phyloP scores from a whole-genome alignment of 2,329 filamentous ascomycete species.

The Aspergillus oerlinghausenensis region DNA sequence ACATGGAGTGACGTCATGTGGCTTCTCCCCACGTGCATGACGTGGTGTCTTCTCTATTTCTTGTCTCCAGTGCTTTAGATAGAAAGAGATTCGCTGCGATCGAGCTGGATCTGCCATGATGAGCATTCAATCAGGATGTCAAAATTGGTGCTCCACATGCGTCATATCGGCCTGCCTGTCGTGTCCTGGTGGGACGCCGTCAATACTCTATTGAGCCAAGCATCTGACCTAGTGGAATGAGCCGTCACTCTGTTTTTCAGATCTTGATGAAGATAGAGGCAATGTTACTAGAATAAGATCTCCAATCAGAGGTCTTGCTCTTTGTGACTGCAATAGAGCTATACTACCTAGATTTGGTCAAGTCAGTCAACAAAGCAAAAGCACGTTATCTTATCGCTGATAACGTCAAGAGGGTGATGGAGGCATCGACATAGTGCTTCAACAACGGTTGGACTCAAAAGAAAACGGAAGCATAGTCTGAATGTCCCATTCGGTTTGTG shows the following conservation, averaged over 20 bases:
- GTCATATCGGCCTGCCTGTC: background rate
- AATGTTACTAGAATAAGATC: too few species aligned
- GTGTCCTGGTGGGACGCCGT: background rate
- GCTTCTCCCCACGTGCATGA: conserved; percentile 4
- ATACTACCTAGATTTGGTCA: too few species aligned
- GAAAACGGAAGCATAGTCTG: too few species aligned
- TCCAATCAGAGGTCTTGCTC: too few species aligned
- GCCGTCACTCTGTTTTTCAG: background rate
- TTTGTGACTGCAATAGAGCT: too few species aligned
- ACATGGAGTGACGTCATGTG: conserved; percentile 5
- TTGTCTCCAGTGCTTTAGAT: background rate
- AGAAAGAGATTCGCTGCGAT: background rate
- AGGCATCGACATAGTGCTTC: too few species aligned
- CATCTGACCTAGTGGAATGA: background rate
- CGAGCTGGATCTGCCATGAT: background rate
- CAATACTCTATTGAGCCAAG: background rate
- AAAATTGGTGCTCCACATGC: background rate
- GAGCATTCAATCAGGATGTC: background rate
- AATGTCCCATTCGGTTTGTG: too few species aligned
- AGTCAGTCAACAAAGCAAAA: too few species aligned
- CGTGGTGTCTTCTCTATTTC: background rate
- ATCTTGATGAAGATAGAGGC: background rate
- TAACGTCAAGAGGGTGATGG: too few species aligned
- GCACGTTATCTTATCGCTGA: too few species aligned
- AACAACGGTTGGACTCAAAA: too few species aligned